Base-by-base conservation (phyloP, 805 yeast genomes). In the Myxozyma mucilagina region DNA sequence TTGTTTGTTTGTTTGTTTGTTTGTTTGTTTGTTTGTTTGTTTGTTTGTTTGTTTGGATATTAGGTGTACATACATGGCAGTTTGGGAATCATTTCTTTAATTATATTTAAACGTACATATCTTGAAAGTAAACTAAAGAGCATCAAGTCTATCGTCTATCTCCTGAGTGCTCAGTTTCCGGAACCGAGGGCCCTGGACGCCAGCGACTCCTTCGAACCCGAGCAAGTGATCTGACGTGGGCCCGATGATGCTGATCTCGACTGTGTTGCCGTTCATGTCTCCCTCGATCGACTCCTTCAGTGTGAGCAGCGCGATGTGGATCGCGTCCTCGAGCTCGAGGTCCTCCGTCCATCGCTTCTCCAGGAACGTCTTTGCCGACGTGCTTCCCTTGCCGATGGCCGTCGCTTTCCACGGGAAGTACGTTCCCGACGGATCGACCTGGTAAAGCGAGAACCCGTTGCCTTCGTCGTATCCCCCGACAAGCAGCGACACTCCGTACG, bases 371-470 rank as follows among this genome's bases (percentile, higher is more conserved):
- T 96, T 94, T 39, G 98, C 99, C n/a, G 96, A 90, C 47, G 85
- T 85, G 3, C 97, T 86, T 31, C 97, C 96, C 73, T 91, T 92
- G 66, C 99, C 99, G 70, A 94, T 94, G 29, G 99, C 98, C 3
- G 99, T 93, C 42, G 99, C 99, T 76, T 93, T 94, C 99, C 99
- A 94, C 9, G 99, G 98, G 82, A 90, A 94, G 75, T 87, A 94
- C 44, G 97, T 86, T 9, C 99, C 99, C 3, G 96, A 88, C 4
- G 99, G 99, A 77, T 94, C 99, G 51, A 94, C 96, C 77, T 94
- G 99, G 75, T 94, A 94, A 62, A 94, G 80, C 31, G 60, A 39
- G 43, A 66, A 62, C n/a, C 61, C 71, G 38, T 56, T 55, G 60
- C 80, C 80, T 41, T 87, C 90, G 73, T 94, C 98, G 73, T 90